A percentile compares a stretch with the other conserved stretches of the same genome.
phyloP scores from a whole-genome alignment of 2,329 filamentous ascomycete species.

The Monosporascus sp. region DNA sequence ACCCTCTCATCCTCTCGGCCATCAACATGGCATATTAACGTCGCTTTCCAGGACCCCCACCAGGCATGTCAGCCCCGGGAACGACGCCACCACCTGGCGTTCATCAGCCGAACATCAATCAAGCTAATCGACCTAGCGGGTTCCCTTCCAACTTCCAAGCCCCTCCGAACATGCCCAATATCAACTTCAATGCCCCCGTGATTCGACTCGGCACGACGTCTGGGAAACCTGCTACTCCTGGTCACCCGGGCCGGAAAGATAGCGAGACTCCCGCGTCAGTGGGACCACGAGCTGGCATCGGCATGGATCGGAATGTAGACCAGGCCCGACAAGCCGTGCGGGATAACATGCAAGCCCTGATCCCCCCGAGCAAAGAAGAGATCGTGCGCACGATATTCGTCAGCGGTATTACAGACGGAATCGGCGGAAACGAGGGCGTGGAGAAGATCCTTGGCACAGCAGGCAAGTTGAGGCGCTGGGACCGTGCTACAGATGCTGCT shows the following conservation, averaged over 20 bases:
- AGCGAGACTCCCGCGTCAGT: conserved; percentile 33
- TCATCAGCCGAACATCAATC: conserved; percentile 66
- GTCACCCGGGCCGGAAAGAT: conserved; percentile 39
- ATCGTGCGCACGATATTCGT: conserved; percentile 88
- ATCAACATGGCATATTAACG: conserved; percentile 13
- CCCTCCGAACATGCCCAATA: conserved; percentile 88
- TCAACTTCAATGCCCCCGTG: conserved; percentile 96
- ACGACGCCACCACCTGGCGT: conserved; percentile 74
- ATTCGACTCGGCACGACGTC: conserved; percentile 83
- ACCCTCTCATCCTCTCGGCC: conserved; percentile 1
- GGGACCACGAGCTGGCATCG: conserved; percentile 43
- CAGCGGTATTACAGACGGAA: conserved; percentile 74
- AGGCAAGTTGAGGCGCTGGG: conserved; percentile 79
- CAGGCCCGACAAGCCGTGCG: conserved; percentile 61
- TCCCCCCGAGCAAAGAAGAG: conserved; percentile 84
- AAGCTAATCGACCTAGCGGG: conserved; percentile 73
- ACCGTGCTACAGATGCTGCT: conserved; percentile 62
- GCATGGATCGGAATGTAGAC: conserved; percentile 61
- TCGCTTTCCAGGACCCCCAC: conserved; percentile 56
- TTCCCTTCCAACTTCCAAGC: conserved; percentile 82
- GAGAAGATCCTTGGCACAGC: conserved; percentile 73
- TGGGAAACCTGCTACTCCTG: conserved; percentile 49
- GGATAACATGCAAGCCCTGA: conserved; percentile 64
- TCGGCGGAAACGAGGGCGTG: conserved; percentile 70
- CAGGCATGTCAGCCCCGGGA: conserved; percentile 78